Base-by-base conservation (phyloP, 331 rosid species). In the Arachis monticola region DNA sequence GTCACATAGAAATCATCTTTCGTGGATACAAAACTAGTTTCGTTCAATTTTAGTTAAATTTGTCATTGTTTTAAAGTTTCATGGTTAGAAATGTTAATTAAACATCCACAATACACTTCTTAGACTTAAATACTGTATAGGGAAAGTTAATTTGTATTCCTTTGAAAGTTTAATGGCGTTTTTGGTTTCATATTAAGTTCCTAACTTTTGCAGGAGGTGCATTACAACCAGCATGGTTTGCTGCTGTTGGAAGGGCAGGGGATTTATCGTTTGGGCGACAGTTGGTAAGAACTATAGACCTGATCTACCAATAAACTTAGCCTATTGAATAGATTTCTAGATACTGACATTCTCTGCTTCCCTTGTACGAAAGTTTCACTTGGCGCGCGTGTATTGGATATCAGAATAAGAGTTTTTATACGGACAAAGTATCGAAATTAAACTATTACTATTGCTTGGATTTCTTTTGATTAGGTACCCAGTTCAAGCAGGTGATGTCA, bases 191-290 rank as follows among this genome's bases (percentile, higher is more conserved):
- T 56, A 61, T 56, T 7, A 30, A 63, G 4, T 59, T 48, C 50
- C 42, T 79, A 78, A 72, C 47, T 79, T 86, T 60, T 85, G 74
- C 84, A 94, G 98, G 98, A 91, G 85, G 95, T 94, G 60, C 96
- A 94, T 85, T 88, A 94, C 79, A 94, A 94, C 85, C 97, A 91
- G 86, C 98, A 94, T 42, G 97, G 98, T 51, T 86, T 94, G 70
- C 78, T 94, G 81, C 89, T 94, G 69, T 82, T 92, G 79, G 99
- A 92, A 84, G 99, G 99, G 62, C 91, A 90, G 80, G 99, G 97
- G 75, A 85, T 94, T 72, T 94, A 94, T 81, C 97, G 97, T 14
- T 85, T 94, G 87, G 96, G 96, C 64, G 96, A 92, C 74, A 82
- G 74, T 83, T 94, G 99, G 99, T 94, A 83, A 86, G 96, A 64